Evolutionary conservation across 139 green algal genomes (phyloP), one percentile per base, ranked within the genome.

Genomic region (Picochlorum sp.): DNA sequence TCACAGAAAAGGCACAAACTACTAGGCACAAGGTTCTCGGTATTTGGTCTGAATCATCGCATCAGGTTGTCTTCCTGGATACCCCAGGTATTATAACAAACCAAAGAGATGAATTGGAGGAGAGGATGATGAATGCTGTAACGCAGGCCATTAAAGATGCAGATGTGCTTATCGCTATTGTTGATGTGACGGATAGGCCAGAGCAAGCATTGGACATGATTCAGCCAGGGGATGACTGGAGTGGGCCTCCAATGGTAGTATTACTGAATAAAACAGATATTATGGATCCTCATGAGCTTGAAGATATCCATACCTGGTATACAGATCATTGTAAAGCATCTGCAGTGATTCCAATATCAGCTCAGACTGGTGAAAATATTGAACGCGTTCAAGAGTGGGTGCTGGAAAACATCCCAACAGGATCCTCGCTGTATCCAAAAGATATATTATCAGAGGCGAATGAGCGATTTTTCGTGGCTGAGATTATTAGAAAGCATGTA

Each of bases 401-500:
- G 9, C 62, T 84, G 3, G 26, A 23, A 5, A 73, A 87, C 38
- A 68, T 97, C 61, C 90, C 89, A 3, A 67, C 84, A 52, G 85
- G 84, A 1, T 89, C 89, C 2, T 86, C 86, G 4, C 65, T 96
- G 4, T 96, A 95, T 72, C 78, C 84, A 9, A 92, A 93, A 74
- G 85, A 92, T 62, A 61, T 82, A 11, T 56, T 94, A n/a, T 76
- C 68, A 44, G 90, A 98, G 59, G 84, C 92, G 64, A 84, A 87
- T 0, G 87, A 97, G 81, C 77, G 90, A 8, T 98, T 98, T 75
- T 98, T 98, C 63, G 86, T 98, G 57, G 65, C 79, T 0, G 92
- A 98, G 75, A 95, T 97, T 47, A 81, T 98, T n/a, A 76, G 93
- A 1, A 93, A 97, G 79, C 85, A 96, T 65, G 82, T 98, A 34